Evolutionary conservation across 2,329 filamentous ascomycete genomes (phyloP).

Genomic region (Hypoxylon sp.): DNA sequence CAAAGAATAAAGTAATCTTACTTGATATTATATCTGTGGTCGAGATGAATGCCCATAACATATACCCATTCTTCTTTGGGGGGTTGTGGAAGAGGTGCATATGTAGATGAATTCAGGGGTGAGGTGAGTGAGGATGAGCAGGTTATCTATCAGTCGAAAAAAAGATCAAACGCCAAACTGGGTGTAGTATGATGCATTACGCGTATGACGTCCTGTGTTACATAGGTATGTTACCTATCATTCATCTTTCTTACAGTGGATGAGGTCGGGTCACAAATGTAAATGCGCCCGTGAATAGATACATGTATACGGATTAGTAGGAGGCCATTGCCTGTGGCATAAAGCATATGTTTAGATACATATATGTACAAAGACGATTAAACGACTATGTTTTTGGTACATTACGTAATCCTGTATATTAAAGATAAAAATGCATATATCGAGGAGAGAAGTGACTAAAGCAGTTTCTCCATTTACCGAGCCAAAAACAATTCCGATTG

Average conservation of each 20-base stretch:
- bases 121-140: not conserved
- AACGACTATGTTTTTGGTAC: not conserved
- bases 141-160: not conserved
- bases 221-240: too few relatives aligned
- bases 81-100: not conserved
- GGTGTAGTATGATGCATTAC: not conserved
- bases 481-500: conserved; percentile 28
- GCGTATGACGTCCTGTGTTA: not conserved
- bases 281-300: too few relatives aligned
- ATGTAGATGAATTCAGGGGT: not conserved
- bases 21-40: not conserved
- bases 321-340: too few relatives aligned
- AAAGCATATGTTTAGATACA: not conserved
- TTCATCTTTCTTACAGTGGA: too few relatives aligned
- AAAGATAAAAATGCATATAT: not conserved
- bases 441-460: not conserved
- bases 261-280: too few relatives aligned
- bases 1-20: not conserved
- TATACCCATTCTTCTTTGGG: not conserved
- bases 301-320: too few relatives aligned
- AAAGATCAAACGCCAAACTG: not conserved
- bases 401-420: not conserved
- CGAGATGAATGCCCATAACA: not conserved
- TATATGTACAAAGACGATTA: not conserved
- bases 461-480: conserved; percentile 3